phyloP scores from a whole-genome alignment of 2,329 filamentous ascomycete genomes.

The Sarocladium oryzae region DNA sequence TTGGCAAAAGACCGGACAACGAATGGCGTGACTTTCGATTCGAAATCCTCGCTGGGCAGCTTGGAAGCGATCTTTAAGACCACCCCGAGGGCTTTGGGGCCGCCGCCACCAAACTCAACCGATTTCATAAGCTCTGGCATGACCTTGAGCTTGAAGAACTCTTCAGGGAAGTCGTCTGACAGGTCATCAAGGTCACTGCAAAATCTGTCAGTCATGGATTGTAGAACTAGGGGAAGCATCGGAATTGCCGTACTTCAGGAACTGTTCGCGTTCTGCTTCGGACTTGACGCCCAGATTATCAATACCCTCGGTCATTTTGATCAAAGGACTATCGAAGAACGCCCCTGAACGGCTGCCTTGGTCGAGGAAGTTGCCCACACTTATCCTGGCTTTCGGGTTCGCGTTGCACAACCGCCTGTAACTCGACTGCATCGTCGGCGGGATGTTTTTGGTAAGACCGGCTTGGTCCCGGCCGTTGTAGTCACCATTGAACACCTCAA shows the following conservation, averaged over 20 bases:
- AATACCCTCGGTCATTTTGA: constrained; percentile 86
- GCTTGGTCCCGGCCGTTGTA: constrained; percentile 73
- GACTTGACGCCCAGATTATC: constrained; percentile 88
- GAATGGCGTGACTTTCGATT: constrained; percentile 74
- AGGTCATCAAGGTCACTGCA: constrained; percentile 71
- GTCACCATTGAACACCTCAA: constrained; percentile 85
- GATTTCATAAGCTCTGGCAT: constrained; percentile 94
- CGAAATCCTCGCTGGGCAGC: constrained; percentile 84
- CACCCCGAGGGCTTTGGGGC: constrained; percentile 80
- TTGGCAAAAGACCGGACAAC: constrained; percentile 83
- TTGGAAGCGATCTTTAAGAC: constrained; percentile 90
- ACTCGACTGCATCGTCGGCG: constrained; percentile 79
- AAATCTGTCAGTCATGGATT: constrained; percentile 22
- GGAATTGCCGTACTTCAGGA: constrained; percentile 61
- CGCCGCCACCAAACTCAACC: constrained; percentile 95
- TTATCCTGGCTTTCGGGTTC: constrained; percentile 83
- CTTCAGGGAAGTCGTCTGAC: constrained; percentile 91
- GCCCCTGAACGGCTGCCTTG: constrained; percentile 75
- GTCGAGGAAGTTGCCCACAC: constrained; percentile 78
- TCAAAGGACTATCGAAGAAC: constrained; percentile 90
- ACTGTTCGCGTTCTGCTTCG: constrained; percentile 75
- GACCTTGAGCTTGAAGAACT: constrained; percentile 97
- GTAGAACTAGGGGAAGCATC: too few species aligned
- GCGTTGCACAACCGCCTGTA: constrained; percentile 86
- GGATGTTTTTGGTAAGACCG: constrained; percentile 78